Percentiles rank a stretch among this genome's conserved stretches.
phyloP scores from a whole-genome alignment of 305 asterid species.

The Solanum hybrid region DNA sequence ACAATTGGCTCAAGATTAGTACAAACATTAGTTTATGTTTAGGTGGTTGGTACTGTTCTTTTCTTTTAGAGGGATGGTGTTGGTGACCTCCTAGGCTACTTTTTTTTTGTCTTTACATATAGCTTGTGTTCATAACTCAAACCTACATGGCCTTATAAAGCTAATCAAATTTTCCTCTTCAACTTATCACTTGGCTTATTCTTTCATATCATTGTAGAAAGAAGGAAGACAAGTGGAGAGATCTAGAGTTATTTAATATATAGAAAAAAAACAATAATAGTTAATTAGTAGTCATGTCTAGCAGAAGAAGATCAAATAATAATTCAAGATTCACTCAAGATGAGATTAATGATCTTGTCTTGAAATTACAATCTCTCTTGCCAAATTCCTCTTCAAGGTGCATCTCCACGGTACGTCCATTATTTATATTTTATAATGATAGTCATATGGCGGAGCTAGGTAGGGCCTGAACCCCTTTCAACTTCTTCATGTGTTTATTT shows the following conservation, averaged over 20 bases:
- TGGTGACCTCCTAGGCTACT: neutral
- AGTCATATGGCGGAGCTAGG: neutral
- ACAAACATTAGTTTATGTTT: neutral
- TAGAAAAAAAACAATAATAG: neutral
- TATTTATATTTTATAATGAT: neutral
- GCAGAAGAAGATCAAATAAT: constrained; percentile 2
- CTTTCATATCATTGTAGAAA: neutral
- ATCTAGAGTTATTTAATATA: neutral
- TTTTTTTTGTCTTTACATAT: neutral
- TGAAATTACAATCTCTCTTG: constrained; percentile 4
- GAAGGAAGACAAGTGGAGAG: neutral
- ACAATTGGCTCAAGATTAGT: neutral
- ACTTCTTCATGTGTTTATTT: neutral
- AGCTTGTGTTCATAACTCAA: neutral
- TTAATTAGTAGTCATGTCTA: neutral
- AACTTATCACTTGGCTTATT: neutral
- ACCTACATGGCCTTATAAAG: constrained; percentile 1
- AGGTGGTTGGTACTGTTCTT: neutral
- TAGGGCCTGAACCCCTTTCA: neutral
- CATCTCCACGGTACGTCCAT: neutral
- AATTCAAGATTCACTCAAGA: constrained; percentile 1
- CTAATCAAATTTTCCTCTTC: neutral
- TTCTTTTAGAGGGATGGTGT: neutral
- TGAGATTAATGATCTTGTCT: constrained; percentile 6
- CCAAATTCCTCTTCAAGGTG: constrained; percentile 1